These are phyloP conservation scores for Colletotrichum plurivorum DNA, from an alignment of 2,329 filamentous ascomycete species.

Conservation along the genomic window DNA sequence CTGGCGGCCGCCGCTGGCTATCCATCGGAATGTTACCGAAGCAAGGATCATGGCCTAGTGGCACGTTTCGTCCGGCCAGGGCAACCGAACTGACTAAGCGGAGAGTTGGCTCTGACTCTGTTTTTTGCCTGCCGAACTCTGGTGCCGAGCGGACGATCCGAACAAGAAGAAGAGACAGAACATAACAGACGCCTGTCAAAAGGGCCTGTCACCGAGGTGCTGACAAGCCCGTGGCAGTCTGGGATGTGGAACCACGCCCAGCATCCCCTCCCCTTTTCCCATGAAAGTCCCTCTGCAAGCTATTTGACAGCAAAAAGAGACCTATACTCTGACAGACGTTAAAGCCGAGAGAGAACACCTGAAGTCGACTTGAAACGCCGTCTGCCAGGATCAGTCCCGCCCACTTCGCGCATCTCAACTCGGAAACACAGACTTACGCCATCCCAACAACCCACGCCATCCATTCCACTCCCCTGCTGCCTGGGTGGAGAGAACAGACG, in stretches of 20 bases:
- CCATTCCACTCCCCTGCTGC: conserved; percentile 1
- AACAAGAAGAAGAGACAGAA: conserved; percentile 4
- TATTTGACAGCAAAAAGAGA: too few relatives aligned
- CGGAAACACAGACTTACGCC: conserved; percentile 37
- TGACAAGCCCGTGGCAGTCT: conserved; percentile 27
- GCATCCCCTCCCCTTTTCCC: neutral
- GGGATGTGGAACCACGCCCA: neutral
- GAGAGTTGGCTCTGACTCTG: neutral
- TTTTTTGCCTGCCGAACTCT: conserved; percentile 23
- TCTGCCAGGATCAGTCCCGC: conserved; percentile 24
- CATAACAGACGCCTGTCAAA: conserved; percentile 7
- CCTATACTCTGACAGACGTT: conserved; percentile 2
- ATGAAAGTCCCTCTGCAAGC: too few relatives aligned
- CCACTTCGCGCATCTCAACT: conserved; percentile 30
- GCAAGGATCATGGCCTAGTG: conserved; percentile 5
- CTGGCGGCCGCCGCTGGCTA: neutral
- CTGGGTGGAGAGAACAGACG: conserved; percentile 21
- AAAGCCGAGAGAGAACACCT: conserved; percentile 17
- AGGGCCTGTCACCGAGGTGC: conserved; percentile 4
- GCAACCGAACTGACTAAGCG: conserved; percentile 26
- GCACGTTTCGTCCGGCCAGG: neutral
- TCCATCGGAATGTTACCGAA: conserved; percentile 30
- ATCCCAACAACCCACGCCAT: conserved; percentile 7
- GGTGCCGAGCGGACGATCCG: conserved; percentile 23
- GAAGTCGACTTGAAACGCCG: conserved; percentile 35